Percentiles rank a stretch among this genome's conserved stretches.
Conservation (phyloP, 2,329 filamentous ascomycete species). For the Incumbomyces delicatus region DNA sequence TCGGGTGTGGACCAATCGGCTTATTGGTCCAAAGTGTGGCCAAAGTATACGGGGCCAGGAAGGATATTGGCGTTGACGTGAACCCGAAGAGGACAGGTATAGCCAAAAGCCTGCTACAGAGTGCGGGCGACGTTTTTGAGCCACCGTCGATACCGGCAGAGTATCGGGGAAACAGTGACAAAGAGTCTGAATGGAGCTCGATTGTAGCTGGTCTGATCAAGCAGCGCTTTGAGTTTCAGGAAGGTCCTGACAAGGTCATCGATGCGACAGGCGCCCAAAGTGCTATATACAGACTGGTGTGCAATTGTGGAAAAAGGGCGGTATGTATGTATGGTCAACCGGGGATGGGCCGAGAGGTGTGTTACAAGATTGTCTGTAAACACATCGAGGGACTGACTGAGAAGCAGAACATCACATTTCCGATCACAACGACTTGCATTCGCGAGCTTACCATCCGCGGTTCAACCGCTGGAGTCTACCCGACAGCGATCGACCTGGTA, state of each 20-base stretch:
- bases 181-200: slow-evolving; percentile 30
- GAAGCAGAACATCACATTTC: slow-evolving; percentile 43
- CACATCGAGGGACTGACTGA: too few relatives aligned
- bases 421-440: slow-evolving; percentile 42
- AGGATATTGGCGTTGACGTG: slow-evolving; percentile 41
- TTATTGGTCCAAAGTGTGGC: slow-evolving; percentile 46
- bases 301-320: slow-evolving; percentile 36
- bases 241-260: slow-evolving; percentile 42
- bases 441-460: slow-evolving; percentile 41
- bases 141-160: slow-evolving; percentile 24
- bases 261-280: slow-evolving; percentile 41
- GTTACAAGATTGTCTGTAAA: too few relatives aligned
- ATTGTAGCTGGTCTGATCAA: slow-evolving; percentile 33
- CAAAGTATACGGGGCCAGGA: slow-evolving; percentile 37
- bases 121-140: slow-evolving; percentile 36
- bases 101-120: slow-evolving; percentile 32
- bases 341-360: slow-evolving; percentile 44
- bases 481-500: slow-evolving; percentile 40
- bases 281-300: slow-evolving; percentile 41
- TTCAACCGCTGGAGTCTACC: slow-evolving; percentile 41
- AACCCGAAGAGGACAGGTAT: slow-evolving; percentile 33
- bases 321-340: slow-evolving; percentile 44
- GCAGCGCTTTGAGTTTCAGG: slow-evolving; percentile 29
- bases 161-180: slow-evolving; percentile 10
- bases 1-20: slow-evolving; percentile 88